phyloP scores from a whole-genome alignment of 352 stramenopile genomes.

The Pythium rishiriense region DNA sequence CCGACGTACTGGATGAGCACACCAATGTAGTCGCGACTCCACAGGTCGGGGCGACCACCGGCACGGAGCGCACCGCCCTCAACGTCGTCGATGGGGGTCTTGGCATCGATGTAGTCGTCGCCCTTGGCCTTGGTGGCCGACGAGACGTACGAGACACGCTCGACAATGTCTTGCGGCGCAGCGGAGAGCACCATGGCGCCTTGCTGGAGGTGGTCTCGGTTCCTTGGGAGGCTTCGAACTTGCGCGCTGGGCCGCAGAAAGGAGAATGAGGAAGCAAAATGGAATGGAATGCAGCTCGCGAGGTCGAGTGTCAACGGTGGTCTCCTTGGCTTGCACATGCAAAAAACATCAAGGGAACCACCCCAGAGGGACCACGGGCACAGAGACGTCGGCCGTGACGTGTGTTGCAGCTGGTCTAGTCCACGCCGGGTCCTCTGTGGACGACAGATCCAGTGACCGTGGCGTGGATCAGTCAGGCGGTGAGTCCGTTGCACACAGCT shows the following conservation, averaged over 20 bases:
- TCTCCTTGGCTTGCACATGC: too few species aligned
- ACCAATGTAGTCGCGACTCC: slow-evolving; percentile 9
- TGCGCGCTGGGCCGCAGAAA: neutral
- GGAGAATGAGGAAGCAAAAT: neutral
- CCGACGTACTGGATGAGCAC: slow-evolving; percentile 10
- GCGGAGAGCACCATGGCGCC: neutral
- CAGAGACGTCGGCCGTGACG: neutral
- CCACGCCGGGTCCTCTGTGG: neutral
- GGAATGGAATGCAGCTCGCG: neutral
- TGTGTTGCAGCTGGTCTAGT: neutral
- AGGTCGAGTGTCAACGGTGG: neutral
- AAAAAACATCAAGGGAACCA: too few species aligned
- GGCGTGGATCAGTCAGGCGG: neutral
- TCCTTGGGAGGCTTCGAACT: neutral
- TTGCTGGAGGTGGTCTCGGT: neutral
- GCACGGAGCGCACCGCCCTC: slow-evolving; percentile 29
- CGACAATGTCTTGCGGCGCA: neutral
- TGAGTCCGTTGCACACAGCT: neutral
- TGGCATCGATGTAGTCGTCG: slow-evolving; percentile 13
- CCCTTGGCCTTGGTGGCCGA: neutral
- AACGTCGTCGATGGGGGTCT: slow-evolving; percentile 27
- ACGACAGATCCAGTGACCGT: neutral
- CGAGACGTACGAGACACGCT: slow-evolving; percentile 4
- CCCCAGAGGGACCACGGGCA: neutral
- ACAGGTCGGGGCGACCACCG: neutral